Percentiles rank a stretch among this genome's conserved stretches.
phyloP scores from a whole-genome alignment of 331 rosid genomes.

The Malus hybrid region DNA sequence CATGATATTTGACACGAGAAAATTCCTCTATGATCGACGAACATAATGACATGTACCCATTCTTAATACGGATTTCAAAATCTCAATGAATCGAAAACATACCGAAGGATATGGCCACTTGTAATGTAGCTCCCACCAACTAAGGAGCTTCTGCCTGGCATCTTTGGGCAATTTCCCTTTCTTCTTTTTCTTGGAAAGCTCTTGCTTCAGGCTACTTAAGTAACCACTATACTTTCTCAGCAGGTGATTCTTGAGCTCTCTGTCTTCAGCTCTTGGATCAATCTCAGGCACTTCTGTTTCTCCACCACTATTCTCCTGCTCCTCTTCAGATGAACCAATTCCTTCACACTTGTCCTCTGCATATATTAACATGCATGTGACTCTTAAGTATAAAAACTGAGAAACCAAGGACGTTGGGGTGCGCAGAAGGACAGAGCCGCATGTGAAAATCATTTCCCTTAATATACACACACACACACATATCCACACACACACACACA shows the following conservation, averaged over 20 bases:
- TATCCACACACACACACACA: no score
- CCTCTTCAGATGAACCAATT: constrained; percentile 84
- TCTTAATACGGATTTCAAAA: no score
- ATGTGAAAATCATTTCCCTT: no score
- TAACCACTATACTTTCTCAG: constrained; percentile 89
- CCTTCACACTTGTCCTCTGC: constrained; percentile 79
- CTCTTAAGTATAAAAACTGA: neutral
- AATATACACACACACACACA: no score
- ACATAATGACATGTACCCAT: neutral
- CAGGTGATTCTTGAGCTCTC: constrained; percentile 85
- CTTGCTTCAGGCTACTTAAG: constrained; percentile 90
- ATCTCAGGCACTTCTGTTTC: constrained; percentile 75
- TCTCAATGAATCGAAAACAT: neutral
- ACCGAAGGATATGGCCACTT: constrained; percentile 99
- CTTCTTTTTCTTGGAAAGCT: constrained; percentile 96
- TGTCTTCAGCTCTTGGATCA: constrained; percentile 89
- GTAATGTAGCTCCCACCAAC: constrained; percentile 98
- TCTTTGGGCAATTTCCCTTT: constrained; percentile 96
- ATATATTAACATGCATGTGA: neutral
- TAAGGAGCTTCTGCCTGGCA: constrained; percentile 95
- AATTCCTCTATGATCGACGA: neutral
- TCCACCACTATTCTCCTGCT: constrained; percentile 77
- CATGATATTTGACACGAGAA: neutral
- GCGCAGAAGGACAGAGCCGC: neutral
- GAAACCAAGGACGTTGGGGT: neutral